Evolutionary conservation across 257 asterid genomes (phyloP), one percentile per base, ranked within the genome.

Genomic region (Anisodus acutangulus): DNA sequence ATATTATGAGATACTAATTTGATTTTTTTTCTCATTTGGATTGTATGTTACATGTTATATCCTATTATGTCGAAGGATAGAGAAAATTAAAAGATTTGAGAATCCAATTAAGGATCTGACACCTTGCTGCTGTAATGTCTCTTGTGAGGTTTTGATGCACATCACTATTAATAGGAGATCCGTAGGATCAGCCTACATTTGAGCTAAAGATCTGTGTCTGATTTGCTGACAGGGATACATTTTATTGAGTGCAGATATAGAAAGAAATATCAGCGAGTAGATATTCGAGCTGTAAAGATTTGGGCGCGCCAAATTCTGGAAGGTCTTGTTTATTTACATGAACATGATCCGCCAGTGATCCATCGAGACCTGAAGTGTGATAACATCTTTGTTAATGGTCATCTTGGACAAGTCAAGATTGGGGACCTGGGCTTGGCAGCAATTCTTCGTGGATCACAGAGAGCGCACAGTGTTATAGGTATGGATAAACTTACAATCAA

Each of bases 401-500:
- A 96, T 85, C 97, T 94, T 26, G 98, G 99, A 47, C 95, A 96
- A 90, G 98, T 96, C 72, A 96, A 96, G 91, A 91, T 96, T 67
- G 99, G 99, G 63, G 98, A 96, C 91, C 97, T 94, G 57, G 99
- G 98, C 7, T 87, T 96, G 15, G 99, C 99, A 72, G 95, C 97
- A 22, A 86, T 91, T 86, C 94, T 96, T 62, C 88, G 67, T 17
- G 92, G 93, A 3, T 93, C 98, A 1, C 69, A 83, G 26, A 86
- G 93, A 87, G 99, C 99, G 60, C 99, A 94, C 84, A 96, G 98
- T 53, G 91, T 94, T 59, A 94, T 96, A 86, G 98, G 99, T 95
- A 59, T 76, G 63, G 35, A 31, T 51, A 9, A 68, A 39, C 43
- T 15, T 6, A 31, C 78, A 68, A 68, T 3, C 19, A 78, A 26